phyloP scores from a whole-genome alignment of 257 asterid genomes.

The Scutellaria minor region DNA sequence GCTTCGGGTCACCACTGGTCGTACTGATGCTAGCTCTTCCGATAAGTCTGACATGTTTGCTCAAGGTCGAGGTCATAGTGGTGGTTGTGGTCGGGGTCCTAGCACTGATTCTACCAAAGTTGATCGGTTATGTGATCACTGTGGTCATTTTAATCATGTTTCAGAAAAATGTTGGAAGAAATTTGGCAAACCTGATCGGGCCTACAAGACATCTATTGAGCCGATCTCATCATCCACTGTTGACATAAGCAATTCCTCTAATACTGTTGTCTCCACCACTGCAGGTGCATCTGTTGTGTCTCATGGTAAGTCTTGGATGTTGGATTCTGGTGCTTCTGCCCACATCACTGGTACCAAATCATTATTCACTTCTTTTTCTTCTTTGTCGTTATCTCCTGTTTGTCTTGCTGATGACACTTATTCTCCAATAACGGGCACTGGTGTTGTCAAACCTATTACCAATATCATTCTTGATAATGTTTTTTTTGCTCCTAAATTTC shows the following conservation, averaged over 20 bases:
- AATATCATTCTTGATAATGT: too few species aligned
- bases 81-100: neutral
- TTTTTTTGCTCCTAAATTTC: too few species aligned
- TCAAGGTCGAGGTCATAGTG: neutral
- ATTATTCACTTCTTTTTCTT: neutral
- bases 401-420: too few species aligned
- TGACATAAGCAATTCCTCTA: too few species aligned
- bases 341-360: neutral
- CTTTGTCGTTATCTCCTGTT: too few species aligned
- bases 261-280: neutral
- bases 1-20: too few species aligned
- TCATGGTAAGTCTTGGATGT: neutral
- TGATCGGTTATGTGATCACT: neutral
- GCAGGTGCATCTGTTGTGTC: neutral
- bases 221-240: too few species aligned
- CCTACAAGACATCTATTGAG: too few species aligned
- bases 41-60: neutral
- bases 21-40: neutral
- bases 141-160: neutral
- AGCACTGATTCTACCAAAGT: neutral
- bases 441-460: too few species aligned
- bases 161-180: constrained; percentile 4
- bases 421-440: too few species aligned
- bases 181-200: too few species aligned
- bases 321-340: neutral